phyloP scores from a whole-genome alignment of 768 basidiomycete genomes.

The Lactarius evosmus region DNA sequence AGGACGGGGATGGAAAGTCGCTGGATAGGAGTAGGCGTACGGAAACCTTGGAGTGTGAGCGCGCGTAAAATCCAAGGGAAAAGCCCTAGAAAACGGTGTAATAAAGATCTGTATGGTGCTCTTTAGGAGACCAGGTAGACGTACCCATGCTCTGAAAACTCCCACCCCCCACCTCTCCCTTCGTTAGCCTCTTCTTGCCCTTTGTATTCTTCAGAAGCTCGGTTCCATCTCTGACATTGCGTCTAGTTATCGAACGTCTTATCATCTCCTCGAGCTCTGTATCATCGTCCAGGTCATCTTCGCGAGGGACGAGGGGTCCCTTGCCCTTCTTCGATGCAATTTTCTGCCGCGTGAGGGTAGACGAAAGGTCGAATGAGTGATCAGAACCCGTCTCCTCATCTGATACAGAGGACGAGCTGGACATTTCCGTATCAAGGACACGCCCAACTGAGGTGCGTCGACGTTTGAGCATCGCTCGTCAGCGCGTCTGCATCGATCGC shows the following conservation, averaged over 20 bases:
- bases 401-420: conserved; percentile 10
- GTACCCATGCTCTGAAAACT: conserved; percentile 96
- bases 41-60: conserved; percentile 87
- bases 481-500: background rate
- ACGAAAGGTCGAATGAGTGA: conserved; percentile 60
- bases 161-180: conserved; percentile 84
- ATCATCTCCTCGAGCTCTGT: conserved; percentile 65
- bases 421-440: background rate
- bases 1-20: conserved; percentile 83
- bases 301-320: conserved; percentile 14
- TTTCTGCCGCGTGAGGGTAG: conserved; percentile 43
- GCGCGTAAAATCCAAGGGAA: conserved; percentile 81
- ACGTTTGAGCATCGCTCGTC: conserved; percentile 2
- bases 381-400: conserved; percentile 30
- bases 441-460: background rate
- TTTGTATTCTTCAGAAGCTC: conserved; percentile 75
- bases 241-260: conserved; percentile 62
- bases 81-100: conserved; percentile 51
- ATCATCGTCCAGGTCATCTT: conserved; percentile 43
- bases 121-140: conserved; percentile 31
- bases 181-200: conserved; percentile 62
- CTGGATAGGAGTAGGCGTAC: conserved; percentile 95
- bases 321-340: background rate
- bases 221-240: conserved; percentile 72
- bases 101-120: conserved; percentile 4